Conservation (phyloP, 106 monocot species). For the Acorus gramineus region DNA sequence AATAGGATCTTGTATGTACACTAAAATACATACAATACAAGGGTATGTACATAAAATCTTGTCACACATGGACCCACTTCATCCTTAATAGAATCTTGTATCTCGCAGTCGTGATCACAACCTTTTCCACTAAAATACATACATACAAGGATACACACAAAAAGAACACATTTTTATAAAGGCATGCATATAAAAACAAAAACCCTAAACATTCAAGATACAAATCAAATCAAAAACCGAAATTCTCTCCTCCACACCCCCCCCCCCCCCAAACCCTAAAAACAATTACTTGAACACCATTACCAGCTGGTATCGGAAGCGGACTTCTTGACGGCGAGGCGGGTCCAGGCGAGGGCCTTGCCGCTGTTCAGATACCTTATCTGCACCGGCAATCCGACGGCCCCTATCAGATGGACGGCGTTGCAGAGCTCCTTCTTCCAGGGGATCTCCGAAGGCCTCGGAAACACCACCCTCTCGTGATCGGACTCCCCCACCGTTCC, state of each 20-base stretch:
- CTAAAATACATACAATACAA: no score
- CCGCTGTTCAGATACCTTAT: conserved; percentile 68
- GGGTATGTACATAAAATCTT: no score
- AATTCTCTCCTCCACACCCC: not conserved
- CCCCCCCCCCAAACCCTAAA: not conserved
- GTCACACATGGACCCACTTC: no score
- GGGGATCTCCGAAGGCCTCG: conserved; percentile 39
- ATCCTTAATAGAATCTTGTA: no score
- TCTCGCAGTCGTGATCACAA: no score
- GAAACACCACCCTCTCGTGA: conserved; percentile 14
- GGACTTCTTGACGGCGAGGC: conserved; percentile 61
- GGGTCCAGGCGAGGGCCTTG: conserved; percentile 66
- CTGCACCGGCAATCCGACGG: conserved; percentile 49
- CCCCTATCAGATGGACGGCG: conserved; percentile 57
- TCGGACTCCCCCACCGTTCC: conserved; percentile 9
- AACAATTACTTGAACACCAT: not conserved
- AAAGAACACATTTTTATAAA: no score
- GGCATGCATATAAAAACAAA: no score
- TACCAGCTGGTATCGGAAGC: conserved; percentile 59
- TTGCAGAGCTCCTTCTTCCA: conserved; percentile 73
- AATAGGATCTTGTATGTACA: no score
- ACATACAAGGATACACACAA: no score
- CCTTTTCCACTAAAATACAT: no score
- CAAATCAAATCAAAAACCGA: not conserved
- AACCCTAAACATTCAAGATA: not conserved